Evolutionary conservation across 2,329 filamentous ascomycete genomes (phyloP).

Genomic region (Plenodomus lindquistii): DNA sequence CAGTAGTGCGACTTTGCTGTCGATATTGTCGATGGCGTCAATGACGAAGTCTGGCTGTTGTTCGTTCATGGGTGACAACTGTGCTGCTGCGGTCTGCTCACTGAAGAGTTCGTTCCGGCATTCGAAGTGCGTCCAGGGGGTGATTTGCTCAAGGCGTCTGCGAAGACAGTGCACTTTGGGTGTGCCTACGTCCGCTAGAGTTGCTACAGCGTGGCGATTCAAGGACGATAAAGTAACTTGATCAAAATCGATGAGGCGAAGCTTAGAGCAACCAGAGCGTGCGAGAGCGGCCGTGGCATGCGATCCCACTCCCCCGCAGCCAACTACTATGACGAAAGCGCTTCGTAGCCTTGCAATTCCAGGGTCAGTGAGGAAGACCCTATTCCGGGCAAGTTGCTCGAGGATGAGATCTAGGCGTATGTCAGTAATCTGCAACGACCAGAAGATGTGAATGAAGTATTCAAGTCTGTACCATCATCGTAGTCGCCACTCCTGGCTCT

Average conservation of each 20-base stretch:
- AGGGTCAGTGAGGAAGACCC: conserved; percentile 83
- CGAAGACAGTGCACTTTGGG: conserved; percentile 87
- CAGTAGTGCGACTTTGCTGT: conserved; percentile 89
- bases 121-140: conserved; percentile 91
- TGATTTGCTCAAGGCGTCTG: conserved; percentile 78
- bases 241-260: conserved; percentile 94
- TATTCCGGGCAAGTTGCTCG: conserved; percentile 91
- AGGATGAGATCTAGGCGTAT: conserved; percentile 73
- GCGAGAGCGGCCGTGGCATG: conserved; percentile 86
- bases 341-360: conserved; percentile 79
- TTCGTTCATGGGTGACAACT: conserved; percentile 70
- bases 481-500: conserved; percentile 66
- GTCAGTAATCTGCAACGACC: conserved; percentile 2
- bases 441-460: not conserved
- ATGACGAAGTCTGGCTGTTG: conserved; percentile 83
- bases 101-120: conserved; percentile 83
- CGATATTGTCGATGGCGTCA: conserved; percentile 98
- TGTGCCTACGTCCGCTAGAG: conserved; percentile 88
- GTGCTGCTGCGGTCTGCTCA: conserved; percentile 63
- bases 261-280: conserved; percentile 83
- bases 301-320: conserved; percentile 91
- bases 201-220: conserved; percentile 95
- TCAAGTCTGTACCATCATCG: conserved; percentile 57
- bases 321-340: conserved; percentile 86
- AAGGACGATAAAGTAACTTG: conserved; percentile 94